Evolutionary conservation across 345 rosid genomes (phyloP).

Genomic region (Eucalyptus pauciflora): DNA sequence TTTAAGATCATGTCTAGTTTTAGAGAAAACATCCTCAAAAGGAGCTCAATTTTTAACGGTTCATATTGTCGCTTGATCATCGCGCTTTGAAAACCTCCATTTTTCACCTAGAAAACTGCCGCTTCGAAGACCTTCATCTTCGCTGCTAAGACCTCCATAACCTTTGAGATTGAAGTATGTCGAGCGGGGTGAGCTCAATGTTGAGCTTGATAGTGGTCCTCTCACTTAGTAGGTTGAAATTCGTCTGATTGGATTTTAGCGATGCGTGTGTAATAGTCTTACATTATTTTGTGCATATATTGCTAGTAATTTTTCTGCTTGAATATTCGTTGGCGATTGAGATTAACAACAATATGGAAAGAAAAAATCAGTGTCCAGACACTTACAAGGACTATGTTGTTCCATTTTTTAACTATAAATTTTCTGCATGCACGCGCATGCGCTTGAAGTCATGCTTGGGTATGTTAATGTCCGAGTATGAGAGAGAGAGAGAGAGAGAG

Average conservation of each 20-base stretch:
- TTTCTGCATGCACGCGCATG: too few relatives aligned
- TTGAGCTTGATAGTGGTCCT: slow-evolving; percentile 84
- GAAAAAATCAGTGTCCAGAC: neutral
- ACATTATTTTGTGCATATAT: neutral
- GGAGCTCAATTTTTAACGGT: neutral
- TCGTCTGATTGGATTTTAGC: neutral
- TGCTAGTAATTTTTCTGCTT: neutral
- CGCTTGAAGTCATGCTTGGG: too few relatives aligned
- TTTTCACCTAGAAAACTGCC: neutral
- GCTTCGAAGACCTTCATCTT: neutral
- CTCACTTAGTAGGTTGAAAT: slow-evolving; percentile 45
- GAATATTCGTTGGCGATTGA: neutral
- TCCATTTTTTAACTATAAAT: neutral
- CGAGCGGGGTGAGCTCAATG: slow-evolving; percentile 70
- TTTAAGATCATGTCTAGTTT: neutral
- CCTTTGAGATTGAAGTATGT: slow-evolving; percentile 69
- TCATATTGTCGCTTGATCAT: neutral
- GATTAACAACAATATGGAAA: neutral
- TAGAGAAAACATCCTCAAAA: neutral
- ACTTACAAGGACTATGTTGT: neutral
- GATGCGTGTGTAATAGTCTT: neutral
- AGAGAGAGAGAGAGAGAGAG: too few relatives aligned
- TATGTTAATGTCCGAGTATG: too few relatives aligned
- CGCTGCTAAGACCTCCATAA: neutral
- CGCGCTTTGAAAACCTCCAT: neutral